Conservation (phyloP, 805 yeast genomes). For the Metschnikowia anglica region DNA sequence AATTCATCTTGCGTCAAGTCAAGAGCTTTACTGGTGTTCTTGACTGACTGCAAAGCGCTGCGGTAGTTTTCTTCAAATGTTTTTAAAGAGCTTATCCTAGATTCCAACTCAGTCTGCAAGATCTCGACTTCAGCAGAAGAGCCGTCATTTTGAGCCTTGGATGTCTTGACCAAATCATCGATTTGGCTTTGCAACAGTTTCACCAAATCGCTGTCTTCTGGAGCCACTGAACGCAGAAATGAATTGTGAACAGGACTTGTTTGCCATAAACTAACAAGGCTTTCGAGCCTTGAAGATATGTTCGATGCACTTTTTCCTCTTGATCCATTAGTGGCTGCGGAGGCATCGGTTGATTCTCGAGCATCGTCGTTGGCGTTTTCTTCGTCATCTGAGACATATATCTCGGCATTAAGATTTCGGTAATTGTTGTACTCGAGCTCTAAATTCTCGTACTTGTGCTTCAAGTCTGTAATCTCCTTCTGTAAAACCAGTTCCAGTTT, state of each 20-base stretch:
- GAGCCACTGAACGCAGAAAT: conserved; percentile 8
- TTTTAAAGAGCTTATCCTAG: conserved; percentile 31
- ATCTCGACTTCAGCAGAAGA: conserved; percentile 35
- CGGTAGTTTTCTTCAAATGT: conserved; percentile 64
- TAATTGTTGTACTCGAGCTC: conserved; percentile 44
- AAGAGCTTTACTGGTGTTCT: conserved; percentile 73
- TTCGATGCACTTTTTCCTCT: conserved; percentile 3
- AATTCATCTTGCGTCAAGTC: conserved; percentile 72
- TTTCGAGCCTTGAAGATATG: conserved; percentile 19
- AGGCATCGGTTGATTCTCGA: conserved; percentile 13
- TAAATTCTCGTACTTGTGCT: conserved; percentile 44
- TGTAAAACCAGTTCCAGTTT: conserved; percentile 45
- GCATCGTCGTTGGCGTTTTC: conserved; percentile 24
- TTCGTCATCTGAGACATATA: conserved; percentile 31
- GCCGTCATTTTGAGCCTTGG: conserved; percentile 41
- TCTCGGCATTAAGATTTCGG: conserved; percentile 35
- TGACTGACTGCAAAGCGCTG: conserved; percentile 68
- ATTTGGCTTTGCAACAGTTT: conserved; percentile 52
- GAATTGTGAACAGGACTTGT: conserved; percentile 12
- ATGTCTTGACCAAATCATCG: conserved; percentile 51
- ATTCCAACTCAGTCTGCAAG: conserved; percentile 32
- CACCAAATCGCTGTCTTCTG: conserved; percentile 28
- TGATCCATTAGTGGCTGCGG: conserved; percentile 25
- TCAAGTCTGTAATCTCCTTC: conserved; percentile 49
- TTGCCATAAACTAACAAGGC: conserved; percentile 8